Conservation (phyloP, 2,329 filamentous ascomycete genomes). For the Zarea fungicola region DNA sequence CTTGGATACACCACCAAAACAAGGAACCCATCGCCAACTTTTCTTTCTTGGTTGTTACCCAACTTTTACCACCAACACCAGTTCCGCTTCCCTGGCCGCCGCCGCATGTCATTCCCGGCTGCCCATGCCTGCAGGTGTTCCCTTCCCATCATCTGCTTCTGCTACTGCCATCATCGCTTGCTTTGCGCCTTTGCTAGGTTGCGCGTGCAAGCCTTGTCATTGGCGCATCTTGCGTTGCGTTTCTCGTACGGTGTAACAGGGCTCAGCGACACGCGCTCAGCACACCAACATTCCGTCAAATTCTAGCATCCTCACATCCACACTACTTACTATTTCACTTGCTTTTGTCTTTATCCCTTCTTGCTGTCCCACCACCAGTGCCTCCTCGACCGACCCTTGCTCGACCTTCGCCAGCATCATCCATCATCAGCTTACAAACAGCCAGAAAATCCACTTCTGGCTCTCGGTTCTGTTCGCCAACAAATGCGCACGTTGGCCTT, state of each 20-base stretch:
- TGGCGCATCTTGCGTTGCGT: not conserved
- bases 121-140: no score
- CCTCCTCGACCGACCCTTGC: not conserved
- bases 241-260: not conserved
- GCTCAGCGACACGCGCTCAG: not conserved
- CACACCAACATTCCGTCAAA: conserved; percentile 5
- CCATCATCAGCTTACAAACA: no score
- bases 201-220: not conserved
- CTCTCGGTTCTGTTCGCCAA: no score
- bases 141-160: not conserved
- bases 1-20: not conserved
- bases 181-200: not conserved
- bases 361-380: not conserved
- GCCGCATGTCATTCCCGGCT: no score
- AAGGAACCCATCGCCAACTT: not conserved
- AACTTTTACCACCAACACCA: not conserved
- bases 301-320: not conserved
- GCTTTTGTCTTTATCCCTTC: not conserved
- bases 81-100: no score
- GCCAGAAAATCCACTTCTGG: no score
- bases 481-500: not conserved
- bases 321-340: not conserved
- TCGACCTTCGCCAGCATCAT: no score
- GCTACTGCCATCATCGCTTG: not conserved
- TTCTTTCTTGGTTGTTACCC: conserved; percentile 1